These are phyloP conservation scores for Benincasa hispida DNA, from an alignment of 306 rosid species.

Conservation along the genomic window DNA sequence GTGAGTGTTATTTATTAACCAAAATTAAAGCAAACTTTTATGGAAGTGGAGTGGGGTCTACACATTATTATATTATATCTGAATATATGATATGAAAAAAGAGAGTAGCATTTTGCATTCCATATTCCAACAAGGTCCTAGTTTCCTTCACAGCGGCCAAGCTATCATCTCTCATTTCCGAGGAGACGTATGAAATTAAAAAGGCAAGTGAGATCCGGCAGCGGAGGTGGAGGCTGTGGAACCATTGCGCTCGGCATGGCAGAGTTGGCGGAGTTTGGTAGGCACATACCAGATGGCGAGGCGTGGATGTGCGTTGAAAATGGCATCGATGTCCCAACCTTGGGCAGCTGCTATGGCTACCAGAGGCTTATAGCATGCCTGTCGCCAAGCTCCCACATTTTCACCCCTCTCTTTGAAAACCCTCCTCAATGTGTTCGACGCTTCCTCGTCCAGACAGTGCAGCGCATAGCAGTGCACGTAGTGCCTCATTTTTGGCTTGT, in stretches of 20 bases:
- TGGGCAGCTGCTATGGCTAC: slow-evolving; percentile 63
- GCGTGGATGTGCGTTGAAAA: slow-evolving; percentile 68
- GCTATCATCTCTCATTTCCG: too few species aligned
- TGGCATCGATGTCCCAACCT: slow-evolving; percentile 93
- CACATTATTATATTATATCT: too few species aligned
- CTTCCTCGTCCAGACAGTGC: slow-evolving; percentile 75
- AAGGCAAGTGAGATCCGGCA: slow-evolving; percentile 29
- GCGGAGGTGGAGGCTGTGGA: slow-evolving; percentile 50
- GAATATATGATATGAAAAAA: not conserved
- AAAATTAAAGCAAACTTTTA: not conserved
- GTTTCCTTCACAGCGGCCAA: too few species aligned
- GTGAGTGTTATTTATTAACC: too few species aligned
- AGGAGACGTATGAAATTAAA: not conserved
- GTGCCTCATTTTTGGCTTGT: slow-evolving; percentile 98
- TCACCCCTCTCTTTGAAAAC: slow-evolving; percentile 69
- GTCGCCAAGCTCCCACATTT: slow-evolving; percentile 86
- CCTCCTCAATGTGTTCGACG: slow-evolving; percentile 52
- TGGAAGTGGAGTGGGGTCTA: not conserved
- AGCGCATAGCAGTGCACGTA: slow-evolving; percentile 91
- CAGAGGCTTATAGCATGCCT: slow-evolving; percentile 73
- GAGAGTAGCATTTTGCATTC: not conserved
- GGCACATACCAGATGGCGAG: slow-evolving; percentile 92
- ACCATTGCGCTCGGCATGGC: slow-evolving; percentile 61
- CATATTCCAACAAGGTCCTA: too few species aligned
- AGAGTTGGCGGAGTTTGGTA: slow-evolving; percentile 86